These are phyloP conservation scores for Pseudoturritis turrita DNA, from an alignment of 345 rosid species.

Conservation along the genomic window DNA sequence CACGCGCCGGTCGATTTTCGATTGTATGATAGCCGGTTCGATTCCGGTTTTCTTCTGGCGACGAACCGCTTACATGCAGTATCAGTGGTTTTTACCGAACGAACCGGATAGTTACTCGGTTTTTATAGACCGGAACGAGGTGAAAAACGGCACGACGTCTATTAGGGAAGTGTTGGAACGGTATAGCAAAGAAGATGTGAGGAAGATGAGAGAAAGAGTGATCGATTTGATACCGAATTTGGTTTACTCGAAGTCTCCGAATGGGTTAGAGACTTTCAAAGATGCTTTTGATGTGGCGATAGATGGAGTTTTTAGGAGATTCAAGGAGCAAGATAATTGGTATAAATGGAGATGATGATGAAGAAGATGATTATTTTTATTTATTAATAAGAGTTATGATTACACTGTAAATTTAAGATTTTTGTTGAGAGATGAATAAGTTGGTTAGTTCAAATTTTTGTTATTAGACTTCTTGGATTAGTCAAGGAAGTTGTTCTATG, in stretches of 20 bases:
- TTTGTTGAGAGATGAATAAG: constrained; percentile 23
- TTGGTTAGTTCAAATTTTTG: constrained; percentile 21
- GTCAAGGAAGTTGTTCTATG: constrained; percentile 2
- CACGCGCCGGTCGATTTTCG: constrained; percentile 87
- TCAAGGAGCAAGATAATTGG: constrained; percentile 62
- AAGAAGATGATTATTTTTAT: constrained; percentile 14
- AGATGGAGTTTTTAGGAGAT: constrained; percentile 77
- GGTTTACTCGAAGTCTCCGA: constrained; percentile 56
- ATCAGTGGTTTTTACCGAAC: constrained; percentile 86
- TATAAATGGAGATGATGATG: constrained; percentile 57
- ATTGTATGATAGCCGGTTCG: constrained; percentile 94
- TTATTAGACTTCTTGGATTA: background rate
- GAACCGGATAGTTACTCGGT: constrained; percentile 73
- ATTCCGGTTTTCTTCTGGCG: constrained; percentile 96
- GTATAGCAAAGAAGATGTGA: constrained; percentile 56
- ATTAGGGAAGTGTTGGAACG: constrained; percentile 57
- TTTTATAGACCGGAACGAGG: constrained; percentile 66
- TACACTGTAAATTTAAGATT: constrained; percentile 31
- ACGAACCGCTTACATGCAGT: constrained; percentile 80
- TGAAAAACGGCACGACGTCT: constrained; percentile 70
- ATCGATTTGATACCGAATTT: constrained; percentile 65
- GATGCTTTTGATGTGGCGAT: constrained; percentile 91
- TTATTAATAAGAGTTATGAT: constrained; percentile 15
- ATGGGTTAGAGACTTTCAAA: constrained; percentile 59
- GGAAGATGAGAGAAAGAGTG: constrained; percentile 73